These are phyloP conservation scores for Stentor coeruleus DNA, from an alignment of 73 alveolate genomes.

Conservation along the genomic window DNA sequence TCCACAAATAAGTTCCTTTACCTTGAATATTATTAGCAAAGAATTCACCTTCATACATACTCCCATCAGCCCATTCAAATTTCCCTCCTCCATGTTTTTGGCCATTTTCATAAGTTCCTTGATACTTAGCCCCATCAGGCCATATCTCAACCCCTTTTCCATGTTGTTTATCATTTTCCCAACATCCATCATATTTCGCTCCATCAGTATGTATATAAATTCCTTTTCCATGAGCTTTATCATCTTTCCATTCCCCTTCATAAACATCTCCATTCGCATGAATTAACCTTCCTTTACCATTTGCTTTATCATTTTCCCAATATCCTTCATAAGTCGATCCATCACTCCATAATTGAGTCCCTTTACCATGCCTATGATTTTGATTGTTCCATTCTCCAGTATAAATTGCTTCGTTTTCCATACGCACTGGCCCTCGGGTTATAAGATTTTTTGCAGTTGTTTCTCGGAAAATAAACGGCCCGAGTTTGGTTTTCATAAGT, in stretches of 20 bases:
- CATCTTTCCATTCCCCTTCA: slow-evolving; percentile 49
- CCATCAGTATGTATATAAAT: slow-evolving; percentile 62
- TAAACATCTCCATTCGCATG: slow-evolving; percentile 50
- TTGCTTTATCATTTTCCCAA: slow-evolving; percentile 46
- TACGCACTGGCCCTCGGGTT: no score
- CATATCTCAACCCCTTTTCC: slow-evolving; percentile 61
- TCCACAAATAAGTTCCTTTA: slow-evolving; percentile 54
- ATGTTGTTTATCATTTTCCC: slow-evolving; percentile 58
- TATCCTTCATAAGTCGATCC: slow-evolving; percentile 53
- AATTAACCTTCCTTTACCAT: slow-evolving; percentile 45
- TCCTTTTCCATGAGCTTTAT: slow-evolving; percentile 60
- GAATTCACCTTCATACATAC: slow-evolving; percentile 33
- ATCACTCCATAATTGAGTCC: slow-evolving; percentile 42
- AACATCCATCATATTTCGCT: slow-evolving; percentile 61
- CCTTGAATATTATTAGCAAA: slow-evolving; percentile 45
- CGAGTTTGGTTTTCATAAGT: no score
- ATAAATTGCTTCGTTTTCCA: slow-evolving; percentile 60
- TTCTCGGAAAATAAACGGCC: no score
- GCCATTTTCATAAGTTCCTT: slow-evolving; percentile 56
- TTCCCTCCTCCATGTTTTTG: slow-evolving; percentile 63
- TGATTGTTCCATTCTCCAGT: slow-evolving; percentile 65
- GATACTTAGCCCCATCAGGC: slow-evolving; percentile 58
- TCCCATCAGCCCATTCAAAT: slow-evolving; percentile 52
- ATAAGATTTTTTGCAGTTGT: no score
- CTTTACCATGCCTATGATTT: slow-evolving; percentile 49